Base-by-base conservation (phyloP, 164 flowering plant species). In the Magnolia sinica region DNA sequence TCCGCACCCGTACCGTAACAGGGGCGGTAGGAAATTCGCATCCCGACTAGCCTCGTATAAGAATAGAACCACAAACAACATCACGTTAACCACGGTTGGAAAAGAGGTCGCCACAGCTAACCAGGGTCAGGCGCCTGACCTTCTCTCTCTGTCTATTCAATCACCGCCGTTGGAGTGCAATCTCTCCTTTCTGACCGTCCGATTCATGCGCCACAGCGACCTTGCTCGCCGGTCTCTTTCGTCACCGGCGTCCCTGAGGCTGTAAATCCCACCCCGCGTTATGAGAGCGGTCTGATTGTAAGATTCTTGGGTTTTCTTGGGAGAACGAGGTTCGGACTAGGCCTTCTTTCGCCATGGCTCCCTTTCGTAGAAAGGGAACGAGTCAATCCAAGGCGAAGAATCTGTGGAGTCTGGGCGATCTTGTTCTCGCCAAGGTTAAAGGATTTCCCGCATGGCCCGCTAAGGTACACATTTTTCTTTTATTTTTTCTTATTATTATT, bases 401-500 rank as follows among this genome's bases (percentile, higher is more conserved):
- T 64, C 82, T 87, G 79, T 85, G 92, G 85, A 84, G 89, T 69
- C 75, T 96, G 76, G 99, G 99, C 61, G 99, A 96, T 94, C 96
- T 95, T 19, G 99, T 95, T 22, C 96, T 95, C 10, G 99, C 98
- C 74, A 96, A 96, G 82, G 99, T 94, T 77, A 93, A 96, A 85
- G 99, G 99, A n/a, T 90, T 87, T 72, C 99, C 97, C 22, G 79
- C 89, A 50, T 94, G 99, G 98, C 98, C 99, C 59, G 98, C 98
- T 7, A 93, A 93, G 97, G 98, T 93, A 19, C 66, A 77, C 18
- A 65, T 3, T 20, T 65, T 23, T 65, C 29, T n/a, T 22, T 22
- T 29, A 24, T 65, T 65, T 8, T 24, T 24, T 24, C 27, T 24
- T 27, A 27, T 24, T 24, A 27, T 27, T 27, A 1, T 1, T 0